These are phyloP conservation scores for Saccharomyces uvarum DNA, from an alignment of 1,139 yeast genomes.

Conservation along the genomic window DNA sequence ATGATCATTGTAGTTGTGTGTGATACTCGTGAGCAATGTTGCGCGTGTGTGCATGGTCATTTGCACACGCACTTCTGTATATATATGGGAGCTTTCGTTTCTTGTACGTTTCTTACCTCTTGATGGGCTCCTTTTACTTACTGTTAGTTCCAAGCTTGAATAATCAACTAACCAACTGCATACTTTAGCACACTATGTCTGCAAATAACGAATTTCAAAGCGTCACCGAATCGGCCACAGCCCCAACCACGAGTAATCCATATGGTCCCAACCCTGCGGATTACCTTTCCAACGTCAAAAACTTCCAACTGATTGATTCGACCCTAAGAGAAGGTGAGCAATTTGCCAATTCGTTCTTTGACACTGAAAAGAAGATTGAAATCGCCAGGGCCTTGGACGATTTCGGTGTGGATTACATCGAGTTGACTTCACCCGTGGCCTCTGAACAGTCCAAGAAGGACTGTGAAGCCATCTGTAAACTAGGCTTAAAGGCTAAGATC, in stretches of 20 bases:
- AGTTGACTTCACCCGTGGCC: conserved; percentile 95
- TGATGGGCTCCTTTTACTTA: not conserved
- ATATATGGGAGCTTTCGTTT: not conserved
- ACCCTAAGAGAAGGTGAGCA: conserved; percentile 98
- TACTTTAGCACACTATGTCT: not conserved
- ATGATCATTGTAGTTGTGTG: not conserved
- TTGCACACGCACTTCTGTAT: not conserved
- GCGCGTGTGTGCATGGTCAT: not conserved
- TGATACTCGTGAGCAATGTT: not conserved
- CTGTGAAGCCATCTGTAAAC: conserved; percentile 96
- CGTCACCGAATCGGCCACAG: conserved; percentile 7
- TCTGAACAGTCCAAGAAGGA: conserved; percentile 88
- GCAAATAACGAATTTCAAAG: conserved; percentile 5
- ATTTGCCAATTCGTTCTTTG: conserved; percentile 93
- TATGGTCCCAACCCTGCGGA: conserved; percentile 96
- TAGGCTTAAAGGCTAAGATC: conserved; percentile 91
- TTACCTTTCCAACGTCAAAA: conserved; percentile 78
- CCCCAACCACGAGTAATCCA: conserved; percentile 45
- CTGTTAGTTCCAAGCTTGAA: not conserved
- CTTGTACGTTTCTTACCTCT: not conserved
- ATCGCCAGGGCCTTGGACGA: conserved; percentile 96
- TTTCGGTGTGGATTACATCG: conserved; percentile 96
- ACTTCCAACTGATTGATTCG: conserved; percentile 88
- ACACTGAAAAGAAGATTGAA: conserved; percentile 92
- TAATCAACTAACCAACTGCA: not conserved